Percentiles rank a stretch among this genome's conserved stretches.
These are phyloP conservation scores for Puya raimondii DNA, from an alignment of 176 grass and related monocot species.

Conservation along the genomic window DNA sequence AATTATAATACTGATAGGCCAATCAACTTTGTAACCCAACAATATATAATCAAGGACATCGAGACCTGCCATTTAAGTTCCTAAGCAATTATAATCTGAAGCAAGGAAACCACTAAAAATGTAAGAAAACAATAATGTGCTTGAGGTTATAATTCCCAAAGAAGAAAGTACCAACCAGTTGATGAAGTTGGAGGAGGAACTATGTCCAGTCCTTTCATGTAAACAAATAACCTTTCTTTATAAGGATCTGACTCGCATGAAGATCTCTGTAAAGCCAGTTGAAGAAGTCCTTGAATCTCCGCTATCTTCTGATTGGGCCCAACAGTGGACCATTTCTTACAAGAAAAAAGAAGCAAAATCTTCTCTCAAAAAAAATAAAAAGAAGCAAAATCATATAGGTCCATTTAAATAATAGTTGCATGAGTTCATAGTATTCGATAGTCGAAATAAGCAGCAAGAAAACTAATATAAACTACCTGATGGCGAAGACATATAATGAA, in stretches of 20 bases:
- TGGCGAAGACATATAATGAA: conserved; percentile 66
- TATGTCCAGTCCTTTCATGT: conserved; percentile 38
- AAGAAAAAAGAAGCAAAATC: conserved; percentile 9
- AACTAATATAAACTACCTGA: conserved; percentile 38
- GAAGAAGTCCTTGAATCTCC: conserved; percentile 78
- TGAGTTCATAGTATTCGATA: background rate
- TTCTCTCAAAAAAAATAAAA: background rate
- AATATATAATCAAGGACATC: conserved; percentile 64
- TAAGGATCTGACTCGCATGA: conserved; percentile 78
- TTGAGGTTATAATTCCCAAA: conserved; percentile 1
- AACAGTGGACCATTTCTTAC: conserved; percentile 66
- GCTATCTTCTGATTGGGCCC: conserved; percentile 60
- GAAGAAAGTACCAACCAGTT: conserved; percentile 42
- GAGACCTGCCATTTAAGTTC: conserved; percentile 47
- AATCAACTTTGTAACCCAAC: conserved; percentile 89
- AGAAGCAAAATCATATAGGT: conserved; percentile 5
- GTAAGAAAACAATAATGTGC: conserved; percentile 6
- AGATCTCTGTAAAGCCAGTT: conserved; percentile 82
- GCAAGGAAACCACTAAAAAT: conserved; percentile 8
- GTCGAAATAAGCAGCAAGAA: background rate
- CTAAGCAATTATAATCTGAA: conserved; percentile 17
- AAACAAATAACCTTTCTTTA: conserved; percentile 77
- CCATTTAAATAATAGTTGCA: background rate
- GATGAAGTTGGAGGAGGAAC: conserved; percentile 33
- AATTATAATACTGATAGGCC: conserved; percentile 87